Base-by-base conservation (phyloP, 345 rosid species). In the Anacardium occidentale region DNA sequence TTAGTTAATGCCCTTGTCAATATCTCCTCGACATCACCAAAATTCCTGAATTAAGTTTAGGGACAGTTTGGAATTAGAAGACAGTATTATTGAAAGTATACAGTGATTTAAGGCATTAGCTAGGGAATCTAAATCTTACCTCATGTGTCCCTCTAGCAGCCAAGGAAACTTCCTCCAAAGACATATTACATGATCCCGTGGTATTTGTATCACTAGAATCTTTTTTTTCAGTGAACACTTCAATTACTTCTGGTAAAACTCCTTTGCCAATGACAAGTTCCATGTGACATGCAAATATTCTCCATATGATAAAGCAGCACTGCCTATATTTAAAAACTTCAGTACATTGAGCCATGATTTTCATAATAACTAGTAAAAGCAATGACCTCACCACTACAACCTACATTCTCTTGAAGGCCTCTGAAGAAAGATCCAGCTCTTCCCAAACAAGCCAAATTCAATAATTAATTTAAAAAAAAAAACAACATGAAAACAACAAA, bases 121-220 rank as follows among this genome's bases (percentile, higher is more conserved):
- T 5, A 66, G 8, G 22, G 61, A 66, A 24, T 68, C 61, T 74
- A 64, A 70, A 51, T 62, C 65, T 68, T 79, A 92, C 97, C 98
- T 97, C 76, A 82, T 71, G 80, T 92, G 97, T 53, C 91, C 83
- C 83, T 92, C 88, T 87, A 37, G 96, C 90, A 62, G 96, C 93
- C 37, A 95, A 53, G 45, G 78, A 64, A 57, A 85, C 86, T 79
- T 92, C 94, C 61, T 91, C 82, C 21, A 88, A 45, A 81, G 84
- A 80, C 99, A 92, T 92, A 75, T 86, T 89, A 78, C 97, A 89
- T 75, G 90, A 87, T 72, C 87, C 84, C 64, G 85, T 50, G 61
- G 79, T 34, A 74, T 75, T 75, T 29, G 79, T 34, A 61, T 78
- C 74, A 37, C 71, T 63, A 66, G 75, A 87, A 58, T 80, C 89